Evolutionary conservation across 192 early-diverging fungal genomes (phyloP), one percentile per base, ranked within the genome.

Genomic region (Dimargaris cristalligena): DNA sequence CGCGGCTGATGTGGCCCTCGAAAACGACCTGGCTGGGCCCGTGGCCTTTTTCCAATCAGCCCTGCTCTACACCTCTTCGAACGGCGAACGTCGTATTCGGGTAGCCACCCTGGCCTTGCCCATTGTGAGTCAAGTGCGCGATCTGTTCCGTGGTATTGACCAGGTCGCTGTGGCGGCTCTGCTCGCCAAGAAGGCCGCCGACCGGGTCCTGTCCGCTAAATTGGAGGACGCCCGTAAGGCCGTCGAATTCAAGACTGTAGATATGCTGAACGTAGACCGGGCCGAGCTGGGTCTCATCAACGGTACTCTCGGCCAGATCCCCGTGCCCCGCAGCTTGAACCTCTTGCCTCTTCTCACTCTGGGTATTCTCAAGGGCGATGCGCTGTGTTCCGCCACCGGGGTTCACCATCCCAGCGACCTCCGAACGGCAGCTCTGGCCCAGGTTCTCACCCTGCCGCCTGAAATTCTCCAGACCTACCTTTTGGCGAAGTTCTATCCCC

Each of bases 21-120:
- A 87, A 58, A 87, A 92, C 41, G 82, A 86, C 41, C 69, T 86
- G 47, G 61, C 63, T 1, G 56, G 56, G 14, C 73, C 82, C 0
- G 78, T 86, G 18, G 88, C 88, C 9, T 95, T 89, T 63, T 92
- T 98, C 81, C 94, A 98, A 67, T 89, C 90, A 13, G 93, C 94
- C 11, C 64, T 98, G 49, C 68, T 98, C 48, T 87, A 94, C 66
- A 96, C 94, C 4, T 87, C 84, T 23, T 83, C 84, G 38, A 78
- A 70, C 59, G 92, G 89, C 41, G 94, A 98, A 66, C 80, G 94
- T 18, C 81, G 94, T 34, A 94, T 98, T 64, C 80, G 94, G 46
- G 94, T 98, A 0, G 65, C 93, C 34, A 98, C 94, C 0, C 65
- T 91, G 61, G 83, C 85, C 3, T 65, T 98, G 33, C 94, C 94